phyloP scores from a whole-genome alignment of 2,329 filamentous ascomycete genomes.

The Botrytis fragariae region DNA sequence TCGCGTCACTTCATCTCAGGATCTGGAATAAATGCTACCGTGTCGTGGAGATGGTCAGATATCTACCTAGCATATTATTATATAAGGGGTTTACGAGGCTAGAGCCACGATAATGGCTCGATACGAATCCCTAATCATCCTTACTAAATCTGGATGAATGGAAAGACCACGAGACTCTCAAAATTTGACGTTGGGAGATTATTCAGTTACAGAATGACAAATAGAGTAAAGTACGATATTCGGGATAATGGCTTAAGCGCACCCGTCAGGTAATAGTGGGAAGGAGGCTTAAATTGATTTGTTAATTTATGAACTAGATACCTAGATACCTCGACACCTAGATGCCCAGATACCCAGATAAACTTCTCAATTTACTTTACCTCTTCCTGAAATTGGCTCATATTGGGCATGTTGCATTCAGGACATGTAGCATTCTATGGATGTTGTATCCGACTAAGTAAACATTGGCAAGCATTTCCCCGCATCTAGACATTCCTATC shows the following conservation, averaged over 20 bases:
- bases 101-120: not conserved
- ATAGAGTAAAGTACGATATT: not conserved
- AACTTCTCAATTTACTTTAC: not conserved
- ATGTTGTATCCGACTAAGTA: not conserved
- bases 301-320: not conserved
- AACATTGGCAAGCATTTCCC: slow-evolving; percentile 13
- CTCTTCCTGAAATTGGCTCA: not conserved
- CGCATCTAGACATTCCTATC: slow-evolving; percentile 7
- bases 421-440: not conserved
- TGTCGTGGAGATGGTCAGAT: not conserved
- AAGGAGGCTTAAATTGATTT: not conserved
- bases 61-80: not conserved
- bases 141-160: not conserved
- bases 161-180: slow-evolving; percentile 6
- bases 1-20: not conserved
- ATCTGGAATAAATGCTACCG: not conserved
- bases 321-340: no score
- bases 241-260: not conserved
- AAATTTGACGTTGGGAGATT: not conserved
- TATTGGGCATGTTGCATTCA: not conserved
- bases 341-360: not conserved
- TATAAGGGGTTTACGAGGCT: not conserved
- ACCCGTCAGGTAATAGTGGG: not conserved
- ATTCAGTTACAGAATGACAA: not conserved
- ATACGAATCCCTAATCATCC: not conserved